Base-by-base conservation (phyloP, 2,329 filamentous ascomycete genomes). In the Fusarium vanettenii region DNA sequence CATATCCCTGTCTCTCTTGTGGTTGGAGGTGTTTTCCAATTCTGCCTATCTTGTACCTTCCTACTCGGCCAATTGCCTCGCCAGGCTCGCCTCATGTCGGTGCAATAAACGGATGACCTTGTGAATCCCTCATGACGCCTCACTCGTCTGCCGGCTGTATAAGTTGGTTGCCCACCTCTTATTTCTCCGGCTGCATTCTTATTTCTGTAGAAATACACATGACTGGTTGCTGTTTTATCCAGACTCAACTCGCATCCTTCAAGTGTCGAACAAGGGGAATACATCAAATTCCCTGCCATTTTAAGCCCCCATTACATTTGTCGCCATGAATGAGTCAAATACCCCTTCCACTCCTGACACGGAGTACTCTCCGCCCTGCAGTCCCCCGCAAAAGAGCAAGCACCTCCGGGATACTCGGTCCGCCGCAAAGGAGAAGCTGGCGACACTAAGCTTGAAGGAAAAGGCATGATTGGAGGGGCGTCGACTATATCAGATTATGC, bases 361-460 rank as follows among this genome's bases (percentile, higher is more conserved):
- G 55, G 86, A 88, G 76, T 85, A 86, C 71, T 88, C 86, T 60
- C 81, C 85, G 25, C 85, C 84, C 50, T 83, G 79, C 43, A 89
- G 85, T 71, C 86, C 86, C 4, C 81, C 82, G 20, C 80, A 83
- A 31, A 84, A 84, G 71, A 77, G 71, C 50, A 77, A 80, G 20
- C 69, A 80, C 14, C 76, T 84, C 10, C 82, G 82, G 70, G 80
- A 85, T 71, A 82, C 82, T 55, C 85, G 87, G 64, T 75, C 81
- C 37, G 79, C 82, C 33, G 85, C 87, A 18, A 84, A 79, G 74
- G 85, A 88, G 75, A 89, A 90, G 75, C 79, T 92, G 39, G 82
- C 85, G 50, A 83, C 84, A 72, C 80, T 92, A 45, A 89, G 85
- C 11, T 79, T 89, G 50, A 87, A 90, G 64, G 90, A 92, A 79